Percentiles rank a stretch among this genome's conserved stretches.
phyloP scores from a whole-genome alignment of 331 rosid genomes.

The Spiraea crenata region DNA sequence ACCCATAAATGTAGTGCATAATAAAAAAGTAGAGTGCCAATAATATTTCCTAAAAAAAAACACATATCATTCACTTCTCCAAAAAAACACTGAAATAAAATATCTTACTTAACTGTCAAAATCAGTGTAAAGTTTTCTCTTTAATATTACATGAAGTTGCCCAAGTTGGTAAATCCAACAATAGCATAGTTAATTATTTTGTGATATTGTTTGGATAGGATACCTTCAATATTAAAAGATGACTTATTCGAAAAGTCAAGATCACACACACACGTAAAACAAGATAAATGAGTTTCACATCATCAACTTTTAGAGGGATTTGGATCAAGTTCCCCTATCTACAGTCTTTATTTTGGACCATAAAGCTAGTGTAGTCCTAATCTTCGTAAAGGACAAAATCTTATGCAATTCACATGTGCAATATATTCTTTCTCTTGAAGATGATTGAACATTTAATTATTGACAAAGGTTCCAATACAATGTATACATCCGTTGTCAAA shows the following conservation, averaged over 20 bases:
- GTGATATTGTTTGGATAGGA: conserved; percentile 1
- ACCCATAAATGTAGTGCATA: too few relatives aligned
- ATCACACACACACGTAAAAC: neutral
- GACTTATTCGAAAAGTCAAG: neutral
- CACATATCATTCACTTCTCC: too few relatives aligned
- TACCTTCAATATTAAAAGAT: neutral
- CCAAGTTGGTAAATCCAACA: neutral
- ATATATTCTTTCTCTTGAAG: neutral
- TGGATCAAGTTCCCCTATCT: neutral
- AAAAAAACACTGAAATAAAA: too few relatives aligned
- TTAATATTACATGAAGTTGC: conserved; percentile 30
- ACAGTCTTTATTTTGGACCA: neutral
- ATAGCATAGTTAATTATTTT: neutral
- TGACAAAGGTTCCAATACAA: neutral
- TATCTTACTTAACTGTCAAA: neutral
- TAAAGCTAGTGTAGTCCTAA: neutral
- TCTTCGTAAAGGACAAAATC: neutral
- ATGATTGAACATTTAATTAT: neutral
- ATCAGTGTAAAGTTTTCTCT: neutral
- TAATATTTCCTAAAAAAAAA: too few relatives aligned
- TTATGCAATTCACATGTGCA: neutral
- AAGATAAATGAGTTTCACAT: conserved; percentile 3
- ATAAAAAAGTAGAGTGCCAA: too few relatives aligned
- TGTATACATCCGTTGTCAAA: conserved; percentile 1
- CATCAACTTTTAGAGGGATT: conserved; percentile 14